phyloP scores from a whole-genome alignment of 2,329 filamentous ascomycete genomes.

The Colletotrichum orbiculare region DNA sequence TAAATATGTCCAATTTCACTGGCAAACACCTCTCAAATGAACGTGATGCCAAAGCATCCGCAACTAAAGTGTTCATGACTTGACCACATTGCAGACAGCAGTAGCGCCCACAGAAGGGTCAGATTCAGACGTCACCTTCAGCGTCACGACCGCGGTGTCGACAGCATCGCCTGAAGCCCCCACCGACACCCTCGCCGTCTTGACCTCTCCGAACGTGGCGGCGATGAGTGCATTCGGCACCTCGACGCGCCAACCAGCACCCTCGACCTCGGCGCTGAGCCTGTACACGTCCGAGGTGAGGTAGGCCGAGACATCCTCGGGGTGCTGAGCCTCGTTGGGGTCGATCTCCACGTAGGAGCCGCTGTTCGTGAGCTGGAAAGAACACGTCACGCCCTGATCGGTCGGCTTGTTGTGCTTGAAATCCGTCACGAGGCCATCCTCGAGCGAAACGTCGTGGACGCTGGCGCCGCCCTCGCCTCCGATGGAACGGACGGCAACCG shows the following conservation, averaged over 20 bases:
- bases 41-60: too few species aligned
- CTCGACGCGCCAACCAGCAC: constrained; percentile 58
- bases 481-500: constrained; percentile 58
- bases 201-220: constrained; percentile 53
- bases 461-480: constrained; percentile 47
- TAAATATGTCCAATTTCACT: too few species aligned
- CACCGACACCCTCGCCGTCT: constrained; percentile 55
- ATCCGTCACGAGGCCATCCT: constrained; percentile 46
- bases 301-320: constrained; percentile 51
- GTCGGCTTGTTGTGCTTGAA: constrained; percentile 41
- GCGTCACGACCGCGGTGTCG: constrained; percentile 50
- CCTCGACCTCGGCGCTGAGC: constrained; percentile 55
- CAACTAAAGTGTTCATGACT: constrained; percentile 24
- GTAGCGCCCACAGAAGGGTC: constrained; percentile 44
- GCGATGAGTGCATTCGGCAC: constrained; percentile 54
- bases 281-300: constrained; percentile 59
- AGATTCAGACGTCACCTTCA: constrained; percentile 59
- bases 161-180: constrained; percentile 45
- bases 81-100: constrained; percentile 47
- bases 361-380: constrained; percentile 59
- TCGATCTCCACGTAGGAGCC: constrained; percentile 46
- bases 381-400: constrained; percentile 53
- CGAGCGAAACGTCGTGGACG: constrained; percentile 50
- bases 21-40: too few species aligned
- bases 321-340: constrained; percentile 39